Evolutionary conservation across 2,329 filamentous ascomycete species (phyloP).

Genomic region (Xylariaceae sp.): DNA sequence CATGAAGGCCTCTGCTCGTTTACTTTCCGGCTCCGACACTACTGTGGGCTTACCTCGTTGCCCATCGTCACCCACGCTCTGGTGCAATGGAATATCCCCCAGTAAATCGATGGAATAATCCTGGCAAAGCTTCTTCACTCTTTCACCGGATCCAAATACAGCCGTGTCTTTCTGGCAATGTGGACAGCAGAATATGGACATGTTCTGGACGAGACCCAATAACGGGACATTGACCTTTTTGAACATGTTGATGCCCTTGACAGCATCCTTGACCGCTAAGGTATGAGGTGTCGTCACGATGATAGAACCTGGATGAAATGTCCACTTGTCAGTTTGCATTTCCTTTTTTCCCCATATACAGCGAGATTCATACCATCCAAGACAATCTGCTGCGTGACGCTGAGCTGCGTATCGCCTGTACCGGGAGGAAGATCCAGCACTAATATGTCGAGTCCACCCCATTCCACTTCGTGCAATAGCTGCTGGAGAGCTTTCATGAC

Average conservation of each 20-base stretch:
- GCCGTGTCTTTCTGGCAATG: constrained; percentile 68
- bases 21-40: constrained; percentile 74
- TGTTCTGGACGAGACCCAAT: constrained; percentile 86
- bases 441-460: constrained; percentile 82
- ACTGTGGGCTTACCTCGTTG: constrained; percentile 86
- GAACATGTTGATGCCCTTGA: constrained; percentile 91
- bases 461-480: constrained; percentile 89
- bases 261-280: constrained; percentile 82
- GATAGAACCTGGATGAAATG: constrained; percentile 53
- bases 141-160: constrained; percentile 65
- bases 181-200: constrained; percentile 79
- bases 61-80: constrained; percentile 79
- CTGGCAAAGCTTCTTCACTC: constrained; percentile 62
- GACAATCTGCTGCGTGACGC: constrained; percentile 91
- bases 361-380: constrained; percentile 57
- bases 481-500: constrained; percentile 97
- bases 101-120: constrained; percentile 73
- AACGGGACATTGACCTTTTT: constrained; percentile 74
- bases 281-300: constrained; percentile 94
- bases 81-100: constrained; percentile 83
- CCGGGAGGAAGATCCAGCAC: constrained; percentile 90
- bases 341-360: neutral
- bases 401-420: constrained; percentile 92
- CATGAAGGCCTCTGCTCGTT: constrained; percentile 65
- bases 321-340: constrained; percentile 9